A percentile compares a stretch with the other conserved stretches of the same genome.
phyloP scores from a whole-genome alignment of 2,329 filamentous ascomycete species.

The Microascus cirrosus region DNA sequence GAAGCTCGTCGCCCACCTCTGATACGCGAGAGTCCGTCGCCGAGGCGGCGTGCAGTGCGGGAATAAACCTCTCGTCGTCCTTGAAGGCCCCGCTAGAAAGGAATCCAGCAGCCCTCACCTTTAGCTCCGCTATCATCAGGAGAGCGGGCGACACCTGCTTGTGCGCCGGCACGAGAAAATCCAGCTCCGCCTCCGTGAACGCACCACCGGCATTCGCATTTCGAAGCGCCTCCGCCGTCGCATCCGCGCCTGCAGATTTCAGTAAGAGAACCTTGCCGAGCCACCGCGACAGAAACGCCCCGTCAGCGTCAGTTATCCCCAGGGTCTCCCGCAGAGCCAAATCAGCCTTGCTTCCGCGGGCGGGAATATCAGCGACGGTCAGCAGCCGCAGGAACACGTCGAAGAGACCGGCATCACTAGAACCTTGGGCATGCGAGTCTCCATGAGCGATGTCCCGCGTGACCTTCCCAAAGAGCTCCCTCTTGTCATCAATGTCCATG shows the following conservation, averaged over 20 bases:
- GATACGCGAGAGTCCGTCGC: slow-evolving; percentile 73
- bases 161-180: slow-evolving; percentile 57
- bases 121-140: slow-evolving; percentile 29
- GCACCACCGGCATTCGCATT: slow-evolving; percentile 23
- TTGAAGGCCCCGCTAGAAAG: slow-evolving; percentile 78
- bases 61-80: slow-evolving; percentile 72
- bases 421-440: slow-evolving; percentile 31
- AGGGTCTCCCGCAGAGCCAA: slow-evolving; percentile 52
- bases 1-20: slow-evolving; percentile 75
- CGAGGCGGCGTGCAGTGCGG: slow-evolving; percentile 72
- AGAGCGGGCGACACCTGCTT: slow-evolving; percentile 6
- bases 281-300: slow-evolving; percentile 61
- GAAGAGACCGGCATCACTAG: slow-evolving; percentile 44
- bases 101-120: slow-evolving; percentile 52
- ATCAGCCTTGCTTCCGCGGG: slow-evolving; percentile 71
- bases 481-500: slow-evolving; percentile 46
- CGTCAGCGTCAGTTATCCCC: slow-evolving; percentile 58
- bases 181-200: slow-evolving; percentile 52
- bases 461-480: slow-evolving; percentile 60
- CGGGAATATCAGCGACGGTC: slow-evolving; percentile 58
- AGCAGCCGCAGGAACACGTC: slow-evolving; percentile 72
- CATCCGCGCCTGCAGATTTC: slow-evolving; percentile 14
- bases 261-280: slow-evolving; percentile 70
- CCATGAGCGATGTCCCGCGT: slow-evolving; percentile 51
- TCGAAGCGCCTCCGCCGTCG: not conserved